Conservation (phyloP, 805 yeast species). For the Blastobotrys parvus region DNA sequence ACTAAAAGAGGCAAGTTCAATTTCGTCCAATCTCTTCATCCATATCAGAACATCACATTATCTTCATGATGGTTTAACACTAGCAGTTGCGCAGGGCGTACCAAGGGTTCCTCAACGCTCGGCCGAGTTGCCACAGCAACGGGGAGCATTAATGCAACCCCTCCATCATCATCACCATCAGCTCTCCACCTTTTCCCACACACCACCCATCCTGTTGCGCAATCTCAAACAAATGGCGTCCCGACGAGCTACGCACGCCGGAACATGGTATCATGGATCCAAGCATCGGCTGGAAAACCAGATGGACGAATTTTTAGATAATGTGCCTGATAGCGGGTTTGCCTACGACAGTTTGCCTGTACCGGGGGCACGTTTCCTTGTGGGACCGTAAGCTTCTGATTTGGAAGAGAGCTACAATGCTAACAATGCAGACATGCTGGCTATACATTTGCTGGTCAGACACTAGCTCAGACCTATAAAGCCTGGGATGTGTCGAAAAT, state of each 20-base stretch:
- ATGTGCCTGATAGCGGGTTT: constrained; percentile 23
- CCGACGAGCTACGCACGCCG: constrained; percentile 79
- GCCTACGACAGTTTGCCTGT: constrained; percentile 21
- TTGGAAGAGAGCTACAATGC: background rate
- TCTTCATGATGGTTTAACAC: too few species aligned
- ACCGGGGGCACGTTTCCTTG: constrained; percentile 40
- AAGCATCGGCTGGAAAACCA: constrained; percentile 39
- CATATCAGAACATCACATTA: too few species aligned
- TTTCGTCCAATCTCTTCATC: too few species aligned
- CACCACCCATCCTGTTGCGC: too few species aligned
- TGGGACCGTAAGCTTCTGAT: constrained; percentile 41
- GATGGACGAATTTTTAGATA: constrained; percentile 39
- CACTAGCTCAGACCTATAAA: constrained; percentile 69
- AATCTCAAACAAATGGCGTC: constrained; percentile 8
- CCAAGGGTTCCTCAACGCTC: too few species aligned
- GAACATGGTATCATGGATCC: constrained; percentile 72
- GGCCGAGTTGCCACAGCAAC: too few species aligned
- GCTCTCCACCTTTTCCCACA: too few species aligned
- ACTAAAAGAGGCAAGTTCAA: too few species aligned
- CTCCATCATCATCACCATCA: too few species aligned
- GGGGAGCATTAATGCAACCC: too few species aligned
- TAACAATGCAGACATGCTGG: constrained; percentile 69
- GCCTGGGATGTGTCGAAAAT: constrained; percentile 53
- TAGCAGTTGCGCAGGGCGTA: too few species aligned
- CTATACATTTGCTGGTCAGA: constrained; percentile 67